A percentile compares a stretch with the other conserved stretches of the same genome.
These are phyloP conservation scores for Purpureocillium lavendulum DNA, from an alignment of 2,329 filamentous ascomycete genomes.

Conservation along the genomic window DNA sequence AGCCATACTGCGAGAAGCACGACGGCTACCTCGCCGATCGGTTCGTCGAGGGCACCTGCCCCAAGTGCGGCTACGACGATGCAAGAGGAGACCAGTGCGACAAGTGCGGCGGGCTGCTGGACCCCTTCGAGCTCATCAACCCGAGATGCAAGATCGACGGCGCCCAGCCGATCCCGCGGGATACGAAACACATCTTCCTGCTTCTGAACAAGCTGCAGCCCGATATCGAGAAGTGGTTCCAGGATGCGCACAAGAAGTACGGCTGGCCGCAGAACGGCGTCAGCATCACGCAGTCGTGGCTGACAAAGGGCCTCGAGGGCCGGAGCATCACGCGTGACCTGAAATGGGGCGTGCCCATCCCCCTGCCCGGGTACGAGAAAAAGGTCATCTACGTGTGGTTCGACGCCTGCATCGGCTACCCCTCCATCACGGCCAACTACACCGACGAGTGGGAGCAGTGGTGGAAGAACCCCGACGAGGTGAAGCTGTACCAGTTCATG, in stretches of 20 bases:
- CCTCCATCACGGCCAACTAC: constrained; percentile 89
- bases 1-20: constrained; percentile 83
- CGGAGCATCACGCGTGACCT: constrained; percentile 89
- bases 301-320: constrained; percentile 74
- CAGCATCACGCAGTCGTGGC: constrained; percentile 71
- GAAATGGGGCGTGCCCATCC: constrained; percentile 70
- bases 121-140: constrained; percentile 69
- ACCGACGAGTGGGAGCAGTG: constrained; percentile 85
- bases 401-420: constrained; percentile 87
- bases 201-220: constrained; percentile 75
- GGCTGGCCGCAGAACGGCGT: constrained; percentile 69
- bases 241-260: constrained; percentile 64
- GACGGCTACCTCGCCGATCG: constrained; percentile 75
- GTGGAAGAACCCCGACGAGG: constrained; percentile 87
- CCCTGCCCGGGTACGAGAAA: constrained; percentile 39
- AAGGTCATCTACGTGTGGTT: constrained; percentile 92
- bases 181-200: constrained; percentile 90
- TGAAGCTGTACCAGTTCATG: constrained; percentile 90
- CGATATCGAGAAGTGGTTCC: constrained; percentile 69
- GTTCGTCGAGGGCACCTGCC: constrained; percentile 74
- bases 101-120: constrained; percentile 63
- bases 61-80: constrained; percentile 63
- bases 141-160: constrained; percentile 89
- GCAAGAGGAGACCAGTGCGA: constrained; percentile 69
- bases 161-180: constrained; percentile 66